Conservation (phyloP, 768 basidiomycete species). For the Agaricus sinodeliciosus region DNA sequence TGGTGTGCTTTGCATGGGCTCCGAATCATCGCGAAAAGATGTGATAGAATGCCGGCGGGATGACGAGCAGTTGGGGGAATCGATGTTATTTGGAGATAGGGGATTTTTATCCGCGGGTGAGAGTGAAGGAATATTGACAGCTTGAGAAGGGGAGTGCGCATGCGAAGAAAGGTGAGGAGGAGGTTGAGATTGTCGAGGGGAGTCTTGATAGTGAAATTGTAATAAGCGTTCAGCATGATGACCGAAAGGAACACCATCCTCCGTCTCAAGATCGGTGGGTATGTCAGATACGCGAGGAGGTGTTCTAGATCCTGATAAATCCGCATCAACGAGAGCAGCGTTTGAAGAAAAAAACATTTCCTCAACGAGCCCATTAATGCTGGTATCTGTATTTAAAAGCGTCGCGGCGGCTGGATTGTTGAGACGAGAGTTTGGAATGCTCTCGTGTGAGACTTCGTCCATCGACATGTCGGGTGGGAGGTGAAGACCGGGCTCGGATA, state of each 20-base stretch:
- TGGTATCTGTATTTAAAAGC: constrained; percentile 42
- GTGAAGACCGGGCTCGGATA: neutral
- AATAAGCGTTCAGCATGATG: constrained; percentile 53
- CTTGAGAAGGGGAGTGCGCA: constrained; percentile 16
- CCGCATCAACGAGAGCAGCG: constrained; percentile 12
- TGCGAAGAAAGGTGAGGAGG: constrained; percentile 26
- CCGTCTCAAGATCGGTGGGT: constrained; percentile 53
- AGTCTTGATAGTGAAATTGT: constrained; percentile 34
- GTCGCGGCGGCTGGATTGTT: constrained; percentile 29
- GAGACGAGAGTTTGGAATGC: constrained; percentile 35
- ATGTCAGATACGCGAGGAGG: constrained; percentile 38
- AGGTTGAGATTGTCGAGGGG: constrained; percentile 21
- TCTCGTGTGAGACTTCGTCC: constrained; percentile 35
- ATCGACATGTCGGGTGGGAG: neutral
- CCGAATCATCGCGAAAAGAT: constrained; percentile 27
- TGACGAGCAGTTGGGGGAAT: constrained; percentile 25
- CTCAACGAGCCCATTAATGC: constrained; percentile 67
- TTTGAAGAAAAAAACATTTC: constrained; percentile 51
- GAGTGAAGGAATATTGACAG: constrained; percentile 15
- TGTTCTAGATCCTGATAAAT: constrained; percentile 22
- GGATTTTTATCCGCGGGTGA: constrained; percentile 13
- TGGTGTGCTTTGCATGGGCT: constrained; percentile 26
- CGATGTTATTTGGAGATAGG: constrained; percentile 21
- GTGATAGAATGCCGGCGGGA: constrained; percentile 28
- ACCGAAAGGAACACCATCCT: constrained; percentile 59